Base-by-base conservation (phyloP, 169 alveolate genomes). In the Cyclospora cayetanensis region DNA sequence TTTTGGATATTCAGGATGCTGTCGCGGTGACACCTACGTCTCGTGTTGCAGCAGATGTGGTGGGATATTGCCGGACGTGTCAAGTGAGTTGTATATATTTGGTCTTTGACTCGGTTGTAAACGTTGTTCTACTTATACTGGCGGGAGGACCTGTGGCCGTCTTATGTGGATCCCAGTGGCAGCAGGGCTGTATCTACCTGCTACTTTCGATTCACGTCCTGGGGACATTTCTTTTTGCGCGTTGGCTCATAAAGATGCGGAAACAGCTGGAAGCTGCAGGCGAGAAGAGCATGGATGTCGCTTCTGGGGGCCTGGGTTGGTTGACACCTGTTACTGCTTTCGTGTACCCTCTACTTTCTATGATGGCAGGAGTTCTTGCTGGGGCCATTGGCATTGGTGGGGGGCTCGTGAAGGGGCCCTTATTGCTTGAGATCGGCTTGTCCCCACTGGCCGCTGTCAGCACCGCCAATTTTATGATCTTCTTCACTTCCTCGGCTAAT, bases 381-480 rank as follows among this genome's bases (percentile, higher is more conserved):
- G 94, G 94, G 25, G 27, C 83, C 5, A 50, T 90, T 29, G 94
- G 94, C 1, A 91, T 91, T 15, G 94, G 91, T 5, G 94, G 94
- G 18, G 94, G 94, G 25, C 74, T 91, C 7, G 50, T 91, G 27
- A 91, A 91, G 68, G 94, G 94, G 37, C 94, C 94, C 31, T 37
- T 91, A 31, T 76, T 91, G 53, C 83, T 91, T 29, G 94, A 91
- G 68, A 80, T 84, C 63, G 94, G 94, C 1, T 65, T 91, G 65
- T 41, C 84, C 42, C 82, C 94, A 20, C 82, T 82, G 18, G 60
- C 91, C 2, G 94, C 94, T 11, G 91, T 84, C 35, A 87, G 90
- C 42, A 91, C 92, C 11, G 94, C 94, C 34, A 84, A 68, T 34
- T 91, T 91, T 52, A 91, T 91, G 94, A 91, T 91, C 37, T 66